These are phyloP conservation scores for Excoecaria cochinchinensis DNA, from an alignment of 345 rosid species.

Conservation along the genomic window DNA sequence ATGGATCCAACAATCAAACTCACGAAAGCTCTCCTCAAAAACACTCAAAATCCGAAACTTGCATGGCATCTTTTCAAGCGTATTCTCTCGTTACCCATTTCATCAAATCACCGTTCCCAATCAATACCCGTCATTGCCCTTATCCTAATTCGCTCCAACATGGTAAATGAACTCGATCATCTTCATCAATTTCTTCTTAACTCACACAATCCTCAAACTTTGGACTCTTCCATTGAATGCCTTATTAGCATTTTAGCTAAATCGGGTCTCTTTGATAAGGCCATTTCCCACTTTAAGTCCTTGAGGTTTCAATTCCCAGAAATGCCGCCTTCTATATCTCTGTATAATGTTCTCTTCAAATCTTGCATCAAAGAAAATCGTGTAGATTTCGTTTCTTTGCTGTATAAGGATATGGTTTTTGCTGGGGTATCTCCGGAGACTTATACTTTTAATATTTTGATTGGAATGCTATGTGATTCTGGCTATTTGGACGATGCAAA, in stretches of 20 bases:
- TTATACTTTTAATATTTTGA: constrained; percentile 78
- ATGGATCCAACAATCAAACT: constrained; percentile 63
- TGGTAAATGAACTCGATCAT: constrained; percentile 64
- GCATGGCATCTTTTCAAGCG: constrained; percentile 93
- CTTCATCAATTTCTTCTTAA: constrained; percentile 55
- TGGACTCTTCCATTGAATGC: constrained; percentile 42
- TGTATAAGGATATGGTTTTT: constrained; percentile 69
- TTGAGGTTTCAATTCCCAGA: constrained; percentile 53
- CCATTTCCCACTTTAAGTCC: constrained; percentile 58
- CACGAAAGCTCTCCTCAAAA: constrained; percentile 56
- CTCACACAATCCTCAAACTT: constrained; percentile 23
- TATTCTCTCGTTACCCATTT: constrained; percentile 40
- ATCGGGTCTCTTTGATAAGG: constrained; percentile 45
- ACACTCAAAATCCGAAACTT: constrained; percentile 59
- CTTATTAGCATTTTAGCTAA: constrained; percentile 48
- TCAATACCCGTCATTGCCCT: constrained; percentile 59
- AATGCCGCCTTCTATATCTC: constrained; percentile 39
- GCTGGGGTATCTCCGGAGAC: constrained; percentile 67
- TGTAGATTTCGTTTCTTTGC: constrained; percentile 58
- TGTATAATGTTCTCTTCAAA: constrained; percentile 62
- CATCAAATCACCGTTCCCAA: constrained; percentile 23
- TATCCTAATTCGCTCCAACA: constrained; percentile 59
- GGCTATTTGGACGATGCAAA: constrained; percentile 68
- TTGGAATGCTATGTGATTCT: constrained; percentile 57
- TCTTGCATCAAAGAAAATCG: constrained; percentile 44